Evolutionary conservation across 202 grass and related monocot genomes (phyloP).

Genomic region (Musa balbisiana): DNA sequence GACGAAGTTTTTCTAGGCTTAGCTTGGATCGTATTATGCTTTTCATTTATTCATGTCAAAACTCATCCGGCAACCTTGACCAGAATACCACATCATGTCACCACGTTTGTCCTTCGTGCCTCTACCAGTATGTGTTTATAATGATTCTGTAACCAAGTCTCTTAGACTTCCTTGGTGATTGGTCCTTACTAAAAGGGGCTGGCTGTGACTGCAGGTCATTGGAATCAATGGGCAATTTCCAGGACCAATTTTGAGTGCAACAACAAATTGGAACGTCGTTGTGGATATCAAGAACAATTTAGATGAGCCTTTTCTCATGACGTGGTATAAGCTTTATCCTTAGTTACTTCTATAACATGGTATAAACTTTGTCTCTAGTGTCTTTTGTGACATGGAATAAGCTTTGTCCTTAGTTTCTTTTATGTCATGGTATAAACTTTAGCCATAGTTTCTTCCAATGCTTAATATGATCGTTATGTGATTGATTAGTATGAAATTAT

Average conservation of each 20-base stretch:
- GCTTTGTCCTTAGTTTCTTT: too few relatives aligned
- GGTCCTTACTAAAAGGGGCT: too few relatives aligned
- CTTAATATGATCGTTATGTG: neutral
- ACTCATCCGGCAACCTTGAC: neutral
- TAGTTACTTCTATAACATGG: neutral
- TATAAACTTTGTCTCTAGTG: too few relatives aligned
- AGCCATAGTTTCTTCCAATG: neutral
- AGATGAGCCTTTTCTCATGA: constrained; percentile 84
- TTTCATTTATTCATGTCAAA: neutral
- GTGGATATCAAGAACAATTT: constrained; percentile 73
- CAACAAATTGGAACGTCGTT: constrained; percentile 92
- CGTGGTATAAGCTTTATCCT: constrained; percentile 31
- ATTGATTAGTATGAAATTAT: neutral
- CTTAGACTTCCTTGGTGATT: too few relatives aligned
- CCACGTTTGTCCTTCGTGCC: neutral
- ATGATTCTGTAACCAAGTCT: too few relatives aligned
- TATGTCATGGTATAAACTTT: constrained; percentile 29
- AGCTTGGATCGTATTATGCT: neutral
- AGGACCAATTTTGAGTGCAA: constrained; percentile 70
- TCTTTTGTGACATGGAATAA: too few relatives aligned
- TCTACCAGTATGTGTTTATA: too few relatives aligned
- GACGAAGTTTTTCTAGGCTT: neutral
- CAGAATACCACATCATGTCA: neutral
- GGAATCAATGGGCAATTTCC: constrained; percentile 70
- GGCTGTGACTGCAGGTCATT: constrained; percentile 41